Evolutionary conservation across 2,329 filamentous ascomycete genomes (phyloP), one percentile per base, ranked within the genome.

Genomic region (Trichoderma asperellum): DNA sequence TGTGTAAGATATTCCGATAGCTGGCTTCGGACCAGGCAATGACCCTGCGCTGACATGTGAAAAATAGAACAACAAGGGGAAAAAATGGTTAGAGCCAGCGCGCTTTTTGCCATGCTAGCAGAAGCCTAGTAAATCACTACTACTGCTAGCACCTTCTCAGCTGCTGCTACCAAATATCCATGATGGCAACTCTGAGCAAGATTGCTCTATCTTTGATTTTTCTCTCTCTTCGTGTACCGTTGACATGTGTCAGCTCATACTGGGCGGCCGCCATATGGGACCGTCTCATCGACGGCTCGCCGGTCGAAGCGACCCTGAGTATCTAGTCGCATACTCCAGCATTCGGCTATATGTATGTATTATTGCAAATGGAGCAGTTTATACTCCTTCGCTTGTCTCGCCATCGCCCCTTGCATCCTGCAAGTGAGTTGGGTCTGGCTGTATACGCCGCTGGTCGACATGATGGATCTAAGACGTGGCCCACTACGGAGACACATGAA

Each of bases 381-480:
- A 29, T 29, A 16, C 40, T 43, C 40, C 40, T 43, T 43, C 32
- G 14, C 32, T 52, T 29, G 34, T 21, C 32, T 59, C 12, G 57
- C 35, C 11, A 12, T 59, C 40, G 37, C 55, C 53, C 52, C 55
- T 58, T 43, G 35, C 64, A 21, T 47, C 10, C 29, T 58, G 16
- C 34, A 37, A n/a, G 11, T 12, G 14, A 49, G 58, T 5, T 16
- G 21, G 14, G 61, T 21, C 34, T 56, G 49, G 34, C 11, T 29
- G 53, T 56, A 56, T 56, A 64, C 35, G 61, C 61, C 63, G 27
- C 40, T 35, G 24, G 52, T 66, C 63, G 63, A 58, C 53, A 49
- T 32, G 32, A 12, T 18, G n/a, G 12, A 43, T 43, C 40, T 43
- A 2, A 7, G 40, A 32, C 27, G 53, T 57, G 40, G 64, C 64